phyloP scores from a whole-genome alignment of 2,329 filamentous ascomycete genomes.

The Alternaria ventricosa region DNA sequence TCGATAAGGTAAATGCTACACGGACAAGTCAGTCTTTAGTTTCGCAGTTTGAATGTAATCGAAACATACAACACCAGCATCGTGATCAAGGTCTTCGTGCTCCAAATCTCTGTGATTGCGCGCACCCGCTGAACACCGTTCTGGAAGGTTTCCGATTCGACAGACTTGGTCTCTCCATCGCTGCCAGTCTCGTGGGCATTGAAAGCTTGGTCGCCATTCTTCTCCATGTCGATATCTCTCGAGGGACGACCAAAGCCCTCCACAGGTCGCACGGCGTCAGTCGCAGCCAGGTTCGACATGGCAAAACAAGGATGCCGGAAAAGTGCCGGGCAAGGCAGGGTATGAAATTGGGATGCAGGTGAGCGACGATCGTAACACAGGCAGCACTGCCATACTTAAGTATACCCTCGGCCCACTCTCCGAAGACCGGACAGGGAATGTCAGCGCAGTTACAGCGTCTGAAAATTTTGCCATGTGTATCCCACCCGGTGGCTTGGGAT shows the following conservation, averaged over 20 bases:
- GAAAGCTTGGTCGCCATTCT: slow-evolving; percentile 16
- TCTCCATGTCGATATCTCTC: slow-evolving; percentile 28
- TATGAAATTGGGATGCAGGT: slow-evolving; percentile 17
- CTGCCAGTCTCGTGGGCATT: slow-evolving; percentile 13
- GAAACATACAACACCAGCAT: slow-evolving; percentile 48
- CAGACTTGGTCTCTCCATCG: slow-evolving; percentile 19
- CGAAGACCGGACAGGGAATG: slow-evolving; percentile 32
- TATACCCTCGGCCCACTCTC: slow-evolving; percentile 19
- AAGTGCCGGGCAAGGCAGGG: slow-evolving; percentile 16
- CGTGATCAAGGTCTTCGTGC: slow-evolving; percentile 43
- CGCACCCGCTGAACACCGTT: slow-evolving; percentile 49
- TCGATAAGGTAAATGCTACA: slow-evolving; percentile 55
- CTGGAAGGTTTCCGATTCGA: slow-evolving; percentile 41
- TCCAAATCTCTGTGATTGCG: slow-evolving; percentile 52
- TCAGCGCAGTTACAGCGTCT: slow-evolving; percentile 9
- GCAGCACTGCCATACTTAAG: slow-evolving; percentile 22
- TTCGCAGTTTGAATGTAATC: not conserved
- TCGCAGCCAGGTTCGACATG: slow-evolving; percentile 20
- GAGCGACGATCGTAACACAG: slow-evolving; percentile 16
- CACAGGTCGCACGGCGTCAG: slow-evolving; percentile 22
- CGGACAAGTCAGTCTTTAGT: not conserved
- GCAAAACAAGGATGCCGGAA: slow-evolving; percentile 9
- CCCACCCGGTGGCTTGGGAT: slow-evolving; percentile 32
- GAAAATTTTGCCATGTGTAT: slow-evolving; percentile 28
- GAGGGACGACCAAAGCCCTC: slow-evolving; percentile 14